Evolutionary conservation across 2,329 filamentous ascomycete genomes (phyloP).

Genomic region (Botryotinia convoluta): DNA sequence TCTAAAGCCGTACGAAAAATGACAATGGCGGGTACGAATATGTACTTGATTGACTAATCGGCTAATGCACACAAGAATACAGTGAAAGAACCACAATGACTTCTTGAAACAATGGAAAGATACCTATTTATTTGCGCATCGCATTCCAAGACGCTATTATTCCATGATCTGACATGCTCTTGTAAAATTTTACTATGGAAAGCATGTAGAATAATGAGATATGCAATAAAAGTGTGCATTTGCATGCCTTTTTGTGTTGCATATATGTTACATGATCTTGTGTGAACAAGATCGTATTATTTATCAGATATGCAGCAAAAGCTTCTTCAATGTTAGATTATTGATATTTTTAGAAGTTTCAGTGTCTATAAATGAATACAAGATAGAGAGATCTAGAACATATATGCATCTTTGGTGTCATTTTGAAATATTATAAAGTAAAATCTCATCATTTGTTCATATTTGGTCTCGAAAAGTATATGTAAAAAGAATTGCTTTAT

Average conservation of each 20-base stretch:
- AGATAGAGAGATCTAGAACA: neutral
- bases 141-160: neutral
- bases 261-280: neutral
- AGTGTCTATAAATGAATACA: neutral
- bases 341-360: neutral
- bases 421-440: neutral
- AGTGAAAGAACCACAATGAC: neutral
- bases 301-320: neutral
- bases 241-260: neutral
- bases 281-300: neutral
- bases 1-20: neutral
- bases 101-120: neutral
- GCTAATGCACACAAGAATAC: neutral
- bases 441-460: neutral
- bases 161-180: neutral
- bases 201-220: neutral
- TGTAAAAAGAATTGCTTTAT: neutral
- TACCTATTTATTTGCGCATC: neutral
- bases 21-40: no score
- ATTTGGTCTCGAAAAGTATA: neutral
- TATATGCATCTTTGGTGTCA: neutral
- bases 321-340: neutral
- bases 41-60: neutral
- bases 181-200: neutral
- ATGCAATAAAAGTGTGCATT: neutral